Base-by-base conservation (phyloP, 805 yeast genomes). In the Metschnikowia colocasiae region DNA sequence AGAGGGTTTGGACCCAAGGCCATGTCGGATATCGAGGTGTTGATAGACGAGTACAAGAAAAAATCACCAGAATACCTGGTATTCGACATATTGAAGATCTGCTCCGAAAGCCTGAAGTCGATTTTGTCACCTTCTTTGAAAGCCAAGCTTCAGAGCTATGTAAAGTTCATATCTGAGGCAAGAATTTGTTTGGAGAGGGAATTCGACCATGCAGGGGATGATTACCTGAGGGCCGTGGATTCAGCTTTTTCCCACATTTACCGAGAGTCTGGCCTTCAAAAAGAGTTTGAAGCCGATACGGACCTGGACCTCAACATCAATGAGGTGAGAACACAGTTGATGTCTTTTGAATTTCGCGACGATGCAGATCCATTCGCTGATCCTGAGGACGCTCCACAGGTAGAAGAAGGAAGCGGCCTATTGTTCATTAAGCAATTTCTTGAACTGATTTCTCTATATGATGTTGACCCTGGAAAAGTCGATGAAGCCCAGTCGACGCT, bases 1-100 rank as follows among this genome's bases (percentile, higher is more conserved):
- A 66, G 83, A 47, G 91, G 94, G 0, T 58, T 89, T 8, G 97
- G 97, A 0, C 72, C 68, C 1, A 75, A 75, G 30, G 67, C 84
- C 0, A 50, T 78, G 3, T 70, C 69, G 2, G 56, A 54, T 8
- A 22, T 55, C 40, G 55, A 54, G 16, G 15, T 22, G 1, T 3
- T 51, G 8, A 59, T 78, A 18, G 68, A 61, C 22, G 41, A 45
- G 34, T 45, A 58, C 30, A 38, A 37, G 35, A 18, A 18, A 16
- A 18, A 25, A 25, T 32, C 16, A 10, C 29, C 36, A 3, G 29
- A 10, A 3, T 29, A 23, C 16, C 51, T 48, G 48, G 51, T 53
- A 1, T 43, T 43, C 22, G 46, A 40, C 10, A 46, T 48, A 0
- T 48, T 62, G 43, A 6, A 34, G 18, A 30, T 31, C n/a, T 5